Conservation (phyloP, 352 stramenopile genomes). For the Pythium brachiatum region DNA sequence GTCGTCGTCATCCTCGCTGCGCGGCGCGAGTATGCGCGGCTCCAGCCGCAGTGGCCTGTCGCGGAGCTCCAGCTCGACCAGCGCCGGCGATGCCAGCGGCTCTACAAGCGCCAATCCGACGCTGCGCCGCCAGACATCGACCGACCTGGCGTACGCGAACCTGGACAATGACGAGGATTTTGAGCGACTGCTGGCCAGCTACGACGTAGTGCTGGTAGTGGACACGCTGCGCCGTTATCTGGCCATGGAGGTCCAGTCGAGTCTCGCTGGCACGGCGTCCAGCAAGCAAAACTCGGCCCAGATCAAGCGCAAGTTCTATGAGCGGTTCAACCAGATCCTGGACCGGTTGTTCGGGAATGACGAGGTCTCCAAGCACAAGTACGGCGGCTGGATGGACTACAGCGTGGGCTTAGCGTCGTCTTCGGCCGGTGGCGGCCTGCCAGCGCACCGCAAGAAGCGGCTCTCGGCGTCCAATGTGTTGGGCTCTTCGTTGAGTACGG, state of each 20-base stretch:
- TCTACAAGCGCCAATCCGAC: conserved; percentile 4
- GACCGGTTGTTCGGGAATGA: conserved; percentile 78
- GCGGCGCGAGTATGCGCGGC: conserved; percentile 2
- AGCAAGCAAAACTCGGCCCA: conserved; percentile 79
- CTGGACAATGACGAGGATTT: conserved; percentile 77
- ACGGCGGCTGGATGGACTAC: conserved; percentile 83
- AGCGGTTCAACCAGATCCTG: conserved; percentile 83
- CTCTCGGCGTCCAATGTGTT: conserved; percentile 32
- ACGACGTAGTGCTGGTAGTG: conserved; percentile 55
- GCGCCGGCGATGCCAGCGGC: not conserved
- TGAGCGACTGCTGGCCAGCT: conserved; percentile 52
- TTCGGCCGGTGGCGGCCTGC: not conserved
- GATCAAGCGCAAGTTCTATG: conserved; percentile 80
- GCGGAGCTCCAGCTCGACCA: conserved; percentile 12
- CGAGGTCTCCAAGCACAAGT: conserved; percentile 73
- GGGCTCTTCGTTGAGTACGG: conserved; percentile 24
- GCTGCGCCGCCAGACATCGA: conserved; percentile 16
- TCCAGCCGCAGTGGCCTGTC: not conserved
- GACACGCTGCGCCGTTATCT: conserved; percentile 71
- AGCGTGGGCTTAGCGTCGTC: conserved; percentile 40
- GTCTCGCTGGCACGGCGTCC: conserved; percentile 34
- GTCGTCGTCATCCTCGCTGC: conserved; percentile 24
- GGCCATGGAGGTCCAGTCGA: conserved; percentile 68
- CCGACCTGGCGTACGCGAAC: conserved; percentile 22
- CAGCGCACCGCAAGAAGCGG: conserved; percentile 41